Evolutionary conservation across 2,329 filamentous ascomycete genomes (phyloP), one percentile per base, ranked within the genome.

Genomic region (Microcyclospora pomicola): DNA sequence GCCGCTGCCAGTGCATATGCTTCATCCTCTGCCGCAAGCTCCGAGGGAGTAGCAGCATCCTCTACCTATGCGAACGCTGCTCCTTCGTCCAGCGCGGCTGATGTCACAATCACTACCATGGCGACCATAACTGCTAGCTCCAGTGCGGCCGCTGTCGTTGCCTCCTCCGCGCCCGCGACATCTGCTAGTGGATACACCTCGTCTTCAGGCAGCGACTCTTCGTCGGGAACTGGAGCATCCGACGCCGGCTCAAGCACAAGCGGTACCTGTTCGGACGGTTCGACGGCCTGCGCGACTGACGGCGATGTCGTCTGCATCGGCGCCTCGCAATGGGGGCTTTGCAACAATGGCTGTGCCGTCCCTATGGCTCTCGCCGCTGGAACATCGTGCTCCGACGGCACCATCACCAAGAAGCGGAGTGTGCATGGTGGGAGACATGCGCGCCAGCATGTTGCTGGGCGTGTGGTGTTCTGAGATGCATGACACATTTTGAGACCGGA

Each of bases 291-390:
- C 56, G 50, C 54, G 11, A 55, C 47, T 29, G 56, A 63, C 7
- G 64, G 64, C 14, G 52, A 49, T 16, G 47, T 68, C 33, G 53
- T 67, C 39, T 68, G 65, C 54, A 62, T 66, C 28, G 62, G 62
- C 36, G 45, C 39, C 35, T 53, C 45, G 30, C 53, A 60, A 16
- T 68, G 63, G 39, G 65, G 64, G 27, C 52, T 67, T 28, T 68
- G 64, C 59, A 56, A 66, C 53, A 51, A 47, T 24, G 46, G 56
- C 36, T 63, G 53, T 40, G 64, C 61, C 5, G 52, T 66, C 28
- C 45, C 59, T 6, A 59, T 62, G 43, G 44, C 53, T 27, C 55
- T 67, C 19, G 58, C 65, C 9, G 48, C 52, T 14, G 65, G 65
- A 29, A 67, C 60, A 34, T 45, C 48, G 6, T 68, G 65, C 53